phyloP scores from a whole-genome alignment of 1,284 basidiomycete genomes.

The Puccinia brachypodii region DNA sequence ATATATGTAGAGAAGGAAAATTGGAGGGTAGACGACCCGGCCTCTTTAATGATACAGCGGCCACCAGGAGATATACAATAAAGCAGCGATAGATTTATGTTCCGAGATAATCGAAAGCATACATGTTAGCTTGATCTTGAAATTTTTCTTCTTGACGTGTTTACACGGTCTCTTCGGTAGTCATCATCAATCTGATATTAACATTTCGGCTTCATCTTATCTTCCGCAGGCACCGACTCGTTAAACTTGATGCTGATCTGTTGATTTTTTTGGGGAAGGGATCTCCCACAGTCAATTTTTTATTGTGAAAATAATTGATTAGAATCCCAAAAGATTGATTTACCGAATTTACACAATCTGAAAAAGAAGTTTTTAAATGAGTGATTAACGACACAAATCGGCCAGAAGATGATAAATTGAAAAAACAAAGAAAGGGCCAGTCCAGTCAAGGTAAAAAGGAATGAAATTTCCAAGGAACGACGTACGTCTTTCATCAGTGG shows the following conservation, averaged over 20 bases:
- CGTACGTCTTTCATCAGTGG: conserved; percentile 43
- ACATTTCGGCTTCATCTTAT: conserved; percentile 4
- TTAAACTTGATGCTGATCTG: conserved; percentile 26
- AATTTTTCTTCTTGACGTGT: too few relatives aligned
- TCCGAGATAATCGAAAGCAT: too few relatives aligned
- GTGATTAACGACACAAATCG: neutral
- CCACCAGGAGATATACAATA: too few relatives aligned
- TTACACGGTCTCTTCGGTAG: neutral
- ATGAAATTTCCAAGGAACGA: too few relatives aligned
- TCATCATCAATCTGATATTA: neutral
- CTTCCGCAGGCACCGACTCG: conserved; percentile 13
- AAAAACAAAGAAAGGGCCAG: neutral
- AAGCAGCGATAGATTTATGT: too few relatives aligned
- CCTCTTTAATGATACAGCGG: too few relatives aligned
- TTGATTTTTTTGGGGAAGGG: neutral
- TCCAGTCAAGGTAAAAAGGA: neutral
- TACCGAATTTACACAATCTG: conserved; percentile 20
- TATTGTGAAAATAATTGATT: too few relatives aligned
- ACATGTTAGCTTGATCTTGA: too few relatives aligned
- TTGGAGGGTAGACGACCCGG: too few relatives aligned
- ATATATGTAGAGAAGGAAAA: too few relatives aligned
- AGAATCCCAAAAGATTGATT: too few relatives aligned
- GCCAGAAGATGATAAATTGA: too few relatives aligned
- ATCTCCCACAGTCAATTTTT: neutral
- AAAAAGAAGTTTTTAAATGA: neutral